Evolutionary conservation across 1,284 basidiomycete genomes (phyloP).

Genomic region (Earliella scabrosa): DNA sequence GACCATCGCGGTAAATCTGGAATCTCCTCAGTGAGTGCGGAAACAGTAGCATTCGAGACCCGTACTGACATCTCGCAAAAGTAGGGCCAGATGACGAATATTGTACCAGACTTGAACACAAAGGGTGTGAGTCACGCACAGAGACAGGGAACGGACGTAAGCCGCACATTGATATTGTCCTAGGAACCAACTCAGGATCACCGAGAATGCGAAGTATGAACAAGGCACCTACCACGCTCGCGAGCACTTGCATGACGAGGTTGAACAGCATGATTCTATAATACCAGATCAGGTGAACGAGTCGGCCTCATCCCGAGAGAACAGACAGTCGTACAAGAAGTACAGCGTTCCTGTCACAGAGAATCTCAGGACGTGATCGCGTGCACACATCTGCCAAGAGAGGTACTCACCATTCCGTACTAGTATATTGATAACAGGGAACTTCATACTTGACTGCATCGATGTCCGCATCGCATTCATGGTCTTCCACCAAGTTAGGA

Average conservation of each 20-base stretch:
- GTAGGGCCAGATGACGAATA: conserved; percentile 2
- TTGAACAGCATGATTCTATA: background rate
- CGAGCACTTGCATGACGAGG: background rate
- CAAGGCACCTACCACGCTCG: background rate
- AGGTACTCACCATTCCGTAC: background rate
- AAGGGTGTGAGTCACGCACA: no score
- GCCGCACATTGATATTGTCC: no score
- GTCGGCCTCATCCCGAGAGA: background rate
- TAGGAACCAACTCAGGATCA: no score
- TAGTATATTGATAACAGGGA: background rate
- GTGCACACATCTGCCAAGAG: no score
- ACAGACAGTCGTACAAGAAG: background rate
- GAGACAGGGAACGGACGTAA: no score
- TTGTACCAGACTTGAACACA: background rate
- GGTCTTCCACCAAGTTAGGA: conserved; percentile 1
- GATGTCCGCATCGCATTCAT: background rate
- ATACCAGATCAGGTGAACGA: background rate
- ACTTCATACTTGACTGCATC: no score
- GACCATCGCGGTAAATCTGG: background rate
- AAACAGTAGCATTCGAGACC: background rate
- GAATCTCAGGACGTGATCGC: no score
- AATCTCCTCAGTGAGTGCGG: no score
- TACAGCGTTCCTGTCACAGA: background rate
- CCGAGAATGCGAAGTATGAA: background rate
- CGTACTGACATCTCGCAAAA: background rate